Evolutionary conservation across 2,329 filamentous ascomycete species (phyloP), one percentile per base, ranked within the genome.

Genomic region (Aspergillus fructus): DNA sequence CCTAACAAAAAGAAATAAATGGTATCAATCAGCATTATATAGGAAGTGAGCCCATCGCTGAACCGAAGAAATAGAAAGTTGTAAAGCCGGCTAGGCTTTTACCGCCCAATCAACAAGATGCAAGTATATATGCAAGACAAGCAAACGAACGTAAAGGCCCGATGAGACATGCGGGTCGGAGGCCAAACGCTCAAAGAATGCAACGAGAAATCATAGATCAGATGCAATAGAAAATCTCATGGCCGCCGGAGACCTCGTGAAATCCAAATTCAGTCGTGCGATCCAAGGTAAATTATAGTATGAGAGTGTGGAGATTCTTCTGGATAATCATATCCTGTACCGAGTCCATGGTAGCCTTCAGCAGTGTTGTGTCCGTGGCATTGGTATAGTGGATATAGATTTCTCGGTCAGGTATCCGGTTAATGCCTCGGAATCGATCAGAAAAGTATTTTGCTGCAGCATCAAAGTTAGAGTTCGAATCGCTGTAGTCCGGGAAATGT

Each of bases 251-350:
- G 56, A 56, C 52, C 54, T 65, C 63, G 56, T 63, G 40, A 60
- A 59, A 62, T 49, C 40, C 43, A 34, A 40, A 30, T 13, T 51
- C 55, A 53, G 56, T 52, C 55, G 43, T 55, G 39, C 42, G 51
- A 24, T 40, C 11, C 24, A 19, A 42, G 30, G 33, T 40, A 54
- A 56, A 65, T 68, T 68, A 90, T 76, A 90, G 78, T 69, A 93
- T 90, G 68, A 92, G 79, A 75, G 89, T 88, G 76, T 91, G 90
- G 55, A 93, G 81, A 72, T 92, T 92, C 71, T 88, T 88, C 76
- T 92, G 89, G 68, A 92, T 91, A 67, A 92, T 90, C 87, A 91
- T 93, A 73, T 93, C 90, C 75, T 93, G 89, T 55, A 93, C 90
- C 11, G 89, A 91, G 62, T 85, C 83, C 90, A 93, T 93, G 40